Base-by-base conservation (phyloP, 768 basidiomycete species). In the Panaeolus cyanescens region DNA sequence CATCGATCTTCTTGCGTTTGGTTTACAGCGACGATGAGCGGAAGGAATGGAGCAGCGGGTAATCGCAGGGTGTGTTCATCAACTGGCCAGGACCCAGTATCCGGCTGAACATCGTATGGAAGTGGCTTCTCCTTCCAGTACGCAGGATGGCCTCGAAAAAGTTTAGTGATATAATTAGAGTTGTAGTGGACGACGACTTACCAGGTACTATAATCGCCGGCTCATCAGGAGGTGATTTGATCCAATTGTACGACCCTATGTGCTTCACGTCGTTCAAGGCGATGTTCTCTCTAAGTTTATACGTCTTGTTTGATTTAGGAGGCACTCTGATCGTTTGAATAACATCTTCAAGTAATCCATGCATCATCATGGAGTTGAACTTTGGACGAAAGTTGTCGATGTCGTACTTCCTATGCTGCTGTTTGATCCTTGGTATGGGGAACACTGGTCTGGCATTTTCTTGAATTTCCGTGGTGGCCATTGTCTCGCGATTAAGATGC, bases 221-320 rank as follows among this genome's bases (percentile, higher is more conserved):
- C 3, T 28, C 56, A 39, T 54, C 55, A 22, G 19, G 39, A 0
- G 39, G 33, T 39, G 62, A 10, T 30, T 60, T 56, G 13, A 58
- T 34, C 62, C 56, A 60, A 45, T 59, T 55, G 55, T 63, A 63
- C 1, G 62, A 63, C n/a, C 62, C 62, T 10, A 63, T 57, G 40
- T 22, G 56, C 25, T 37, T 59, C 32, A 19, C 28, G 22, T 62
- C 31, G 7, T 25, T 59, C n/a, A 62, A 32, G 22, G 33, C 32
- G 10, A 61, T 9, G 8, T 61, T 42, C 32, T 60, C 22, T 25
- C 37, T 28, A 13, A 1, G 45, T n/a, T n/a, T n/a, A n/a, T n/a
- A n/a, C n/a, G 5, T 28, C 22, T 50, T 50, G 45, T 25, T 5
- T 12, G 1, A 13, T n/a, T 30, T n/a, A n/a, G n/a, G n/a, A n/a